phyloP scores from a whole-genome alignment of 176 grass and related monocot species.

The Oryza brachyantha region DNA sequence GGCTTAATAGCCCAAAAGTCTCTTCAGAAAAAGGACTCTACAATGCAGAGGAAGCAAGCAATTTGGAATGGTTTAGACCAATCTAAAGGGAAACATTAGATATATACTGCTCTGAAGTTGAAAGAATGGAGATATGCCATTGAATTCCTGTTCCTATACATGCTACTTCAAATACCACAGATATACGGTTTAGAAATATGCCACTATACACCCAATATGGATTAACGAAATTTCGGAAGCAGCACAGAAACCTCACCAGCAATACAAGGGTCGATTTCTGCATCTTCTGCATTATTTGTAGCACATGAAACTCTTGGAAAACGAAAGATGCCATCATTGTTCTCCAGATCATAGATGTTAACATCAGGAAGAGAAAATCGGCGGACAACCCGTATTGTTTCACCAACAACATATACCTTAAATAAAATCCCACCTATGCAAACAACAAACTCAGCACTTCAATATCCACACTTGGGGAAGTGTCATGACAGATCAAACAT shows the following conservation, averaged over 20 bases:
- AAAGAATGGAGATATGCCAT: too few relatives aligned
- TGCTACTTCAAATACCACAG: not conserved
- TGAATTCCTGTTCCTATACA: not conserved
- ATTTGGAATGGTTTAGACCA: not conserved
- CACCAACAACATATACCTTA: constrained; percentile 92
- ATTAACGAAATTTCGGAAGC: not conserved
- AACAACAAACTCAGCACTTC: constrained; percentile 2
- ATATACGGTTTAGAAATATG: not conserved
- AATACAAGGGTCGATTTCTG: constrained; percentile 71
- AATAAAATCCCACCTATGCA: constrained; percentile 79
- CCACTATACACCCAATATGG: not conserved
- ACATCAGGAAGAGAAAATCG: constrained; percentile 89
- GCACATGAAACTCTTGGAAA: constrained; percentile 99
- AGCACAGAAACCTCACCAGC: constrained; percentile 52
- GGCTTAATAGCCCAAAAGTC: not conserved
- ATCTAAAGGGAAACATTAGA: constrained; percentile 5
- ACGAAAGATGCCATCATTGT: constrained; percentile 64
- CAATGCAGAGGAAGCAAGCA: not conserved
- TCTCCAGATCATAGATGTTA: constrained; percentile 52
- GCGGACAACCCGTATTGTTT: constrained; percentile 70
- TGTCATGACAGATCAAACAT: not conserved
- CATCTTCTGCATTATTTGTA: constrained; percentile 72
- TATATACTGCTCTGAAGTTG: not conserved
- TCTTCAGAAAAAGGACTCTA: not conserved
- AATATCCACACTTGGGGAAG: not conserved